Evolutionary conservation across 2,329 filamentous ascomycete species (phyloP), one percentile per base, ranked within the genome.

Genomic region (Neofusicoccum sp.): DNA sequence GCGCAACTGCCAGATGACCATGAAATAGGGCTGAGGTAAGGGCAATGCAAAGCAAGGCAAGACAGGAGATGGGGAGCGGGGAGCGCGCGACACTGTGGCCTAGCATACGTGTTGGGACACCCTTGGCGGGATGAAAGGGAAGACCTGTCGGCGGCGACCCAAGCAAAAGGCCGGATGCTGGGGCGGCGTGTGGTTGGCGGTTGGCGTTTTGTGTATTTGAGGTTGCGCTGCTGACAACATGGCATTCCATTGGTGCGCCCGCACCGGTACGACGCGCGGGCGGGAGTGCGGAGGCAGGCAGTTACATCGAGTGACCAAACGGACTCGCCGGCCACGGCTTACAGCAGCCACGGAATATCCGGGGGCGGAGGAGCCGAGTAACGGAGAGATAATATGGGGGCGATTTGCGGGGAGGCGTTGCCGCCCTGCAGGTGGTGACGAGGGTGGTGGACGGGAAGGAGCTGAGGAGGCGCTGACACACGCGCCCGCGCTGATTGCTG

Each of bases 331-430:
- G 28, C 28, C 54, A 45, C 54, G 39, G 54, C 54, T 58, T 58
- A 58, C 54, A 16, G 37, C 41, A 56, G 22, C 31, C 14, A 44
- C 37, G 52, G 52, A 34, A 41, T 6, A 44, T 56, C 52, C 54
- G 54, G 41, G 54, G 41, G 54, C 54, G 54, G 54, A 58, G 54
- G 54, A 58, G 54, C 54, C 54, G 54, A 58, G 54, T 58, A 33
- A 56, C 54, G 54, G 54, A 58, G 41, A 45, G 29, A 45, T 28
- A 58, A 58, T 28, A 39, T 58, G 54, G 54, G 54, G 54, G 54
- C 54, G 54, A 36, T 45, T 58, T 14, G 54, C 54, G 54, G 54
- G 45, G 41, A 36, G 54, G 54, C 54, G 54, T 34, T 16, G 54
- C 29, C 37, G 28, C 37, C 36, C 50, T 31, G n/a, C 22, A 36